Evolutionary conservation across 2,329 filamentous ascomycete genomes (phyloP).

Genomic region (Fusarium stilboides): DNA sequence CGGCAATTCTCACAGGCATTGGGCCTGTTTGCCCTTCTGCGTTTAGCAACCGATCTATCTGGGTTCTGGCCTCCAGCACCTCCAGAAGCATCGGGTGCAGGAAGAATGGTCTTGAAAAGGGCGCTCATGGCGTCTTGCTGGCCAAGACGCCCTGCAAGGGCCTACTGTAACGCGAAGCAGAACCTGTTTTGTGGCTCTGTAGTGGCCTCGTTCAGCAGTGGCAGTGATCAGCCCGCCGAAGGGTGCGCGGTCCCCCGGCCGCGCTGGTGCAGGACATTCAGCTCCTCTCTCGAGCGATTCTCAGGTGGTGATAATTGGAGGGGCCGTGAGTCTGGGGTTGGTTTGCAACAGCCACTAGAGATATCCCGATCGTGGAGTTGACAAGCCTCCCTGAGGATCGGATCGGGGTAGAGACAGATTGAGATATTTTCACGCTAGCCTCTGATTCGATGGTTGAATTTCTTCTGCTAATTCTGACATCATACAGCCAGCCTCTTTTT

Average conservation of each 20-base stretch:
- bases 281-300: background rate
- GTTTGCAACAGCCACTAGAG: slow-evolving; percentile 13
- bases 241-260: slow-evolving; percentile 13
- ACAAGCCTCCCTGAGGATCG: slow-evolving; percentile 26
- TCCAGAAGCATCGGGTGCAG: slow-evolving; percentile 12
- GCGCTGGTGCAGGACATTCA: background rate
- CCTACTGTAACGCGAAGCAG: background rate
- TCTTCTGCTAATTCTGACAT: slow-evolving; percentile 1
- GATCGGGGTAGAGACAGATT: slow-evolving; percentile 10
- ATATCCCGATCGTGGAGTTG: slow-evolving; percentile 32
- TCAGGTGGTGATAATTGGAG: background rate
- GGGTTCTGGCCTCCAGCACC: slow-evolving; percentile 15
- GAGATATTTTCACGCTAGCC: slow-evolving; percentile 8
- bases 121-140: slow-evolving; percentile 2
- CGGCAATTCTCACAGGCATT: slow-evolving; percentile 39
- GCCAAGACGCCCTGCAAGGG: background rate
- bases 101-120: slow-evolving; percentile 21
- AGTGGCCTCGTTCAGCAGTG: background rate
- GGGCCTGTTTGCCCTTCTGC: slow-evolving; percentile 30
- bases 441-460: background rate
- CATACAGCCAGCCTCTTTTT: slow-evolving; percentile 1
- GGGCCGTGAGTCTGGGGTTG: background rate
- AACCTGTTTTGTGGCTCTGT: background rate
- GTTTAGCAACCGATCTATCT: slow-evolving; percentile 18
- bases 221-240: slow-evolving; percentile 3